phyloP scores from a whole-genome alignment of 139 green algal genomes.

The Chlorella sorokiniana region DNA sequence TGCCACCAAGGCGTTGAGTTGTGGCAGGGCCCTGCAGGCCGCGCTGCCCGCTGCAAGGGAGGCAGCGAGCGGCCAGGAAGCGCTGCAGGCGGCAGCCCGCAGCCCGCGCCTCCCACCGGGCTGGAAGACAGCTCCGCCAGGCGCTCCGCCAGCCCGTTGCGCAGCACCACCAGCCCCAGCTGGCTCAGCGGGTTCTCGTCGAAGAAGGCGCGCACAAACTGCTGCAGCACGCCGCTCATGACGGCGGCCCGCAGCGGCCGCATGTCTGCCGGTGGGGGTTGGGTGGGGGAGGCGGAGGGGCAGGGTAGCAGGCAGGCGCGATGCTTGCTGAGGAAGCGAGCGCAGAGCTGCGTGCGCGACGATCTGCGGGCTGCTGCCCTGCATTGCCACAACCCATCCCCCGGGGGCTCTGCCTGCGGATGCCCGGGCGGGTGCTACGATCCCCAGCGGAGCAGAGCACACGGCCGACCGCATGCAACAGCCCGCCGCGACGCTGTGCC shows the following conservation, averaged over 20 bases:
- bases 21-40: too few relatives aligned
- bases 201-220: slow-evolving; percentile 94
- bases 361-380: too few relatives aligned
- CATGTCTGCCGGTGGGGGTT: slow-evolving; percentile 65
- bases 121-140: slow-evolving; percentile 78
- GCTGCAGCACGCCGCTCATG: slow-evolving; percentile 59
- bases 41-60: too few relatives aligned
- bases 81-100: background rate
- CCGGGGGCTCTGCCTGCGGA: too few relatives aligned
- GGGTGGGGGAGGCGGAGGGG: background rate
- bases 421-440: too few relatives aligned
- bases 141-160: slow-evolving; percentile 78
- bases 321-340: background rate
- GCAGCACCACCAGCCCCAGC: slow-evolving; percentile 83
- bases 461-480: too few relatives aligned
- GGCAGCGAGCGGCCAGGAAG: background rate
- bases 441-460: background rate
- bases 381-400: too few relatives aligned
- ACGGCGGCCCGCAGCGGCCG: slow-evolving; percentile 75
- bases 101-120: slow-evolving; percentile 44
- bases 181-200: slow-evolving; percentile 95
- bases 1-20: too few relatives aligned
- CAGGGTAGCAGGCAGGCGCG: background rate
- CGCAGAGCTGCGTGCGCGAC: background rate
- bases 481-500: too few relatives aligned